A percentile compares a stretch with the other conserved stretches of the same genome.
phyloP scores from a whole-genome alignment of 371 early-diverging fungal genomes.

The Fennellomyces sp. region DNA sequence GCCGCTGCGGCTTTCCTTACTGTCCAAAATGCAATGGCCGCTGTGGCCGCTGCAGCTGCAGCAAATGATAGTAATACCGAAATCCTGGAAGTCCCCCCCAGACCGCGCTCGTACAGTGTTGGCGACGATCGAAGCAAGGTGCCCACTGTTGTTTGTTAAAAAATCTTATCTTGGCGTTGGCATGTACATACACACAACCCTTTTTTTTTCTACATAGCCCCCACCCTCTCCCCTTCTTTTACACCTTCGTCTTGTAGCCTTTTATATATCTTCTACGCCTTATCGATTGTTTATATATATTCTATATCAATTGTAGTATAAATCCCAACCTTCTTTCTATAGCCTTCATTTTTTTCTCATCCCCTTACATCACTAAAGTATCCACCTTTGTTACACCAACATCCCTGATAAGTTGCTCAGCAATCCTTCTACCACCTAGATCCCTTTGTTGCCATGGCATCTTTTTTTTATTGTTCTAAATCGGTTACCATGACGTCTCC shows the following conservation, averaged over 20 bases:
- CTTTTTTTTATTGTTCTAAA: too few species aligned
- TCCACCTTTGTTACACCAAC: not conserved
- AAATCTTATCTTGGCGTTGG: not conserved
- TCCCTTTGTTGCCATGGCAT: too few species aligned
- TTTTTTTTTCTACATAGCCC: not conserved
- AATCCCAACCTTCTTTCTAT: too few species aligned
- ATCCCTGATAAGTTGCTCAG: not conserved
- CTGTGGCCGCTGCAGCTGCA: not conserved
- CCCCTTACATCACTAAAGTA: not conserved
- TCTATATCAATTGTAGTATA: not conserved
- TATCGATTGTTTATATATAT: not conserved
- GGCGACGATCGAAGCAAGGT: constrained; percentile 9
- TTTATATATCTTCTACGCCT: not conserved
- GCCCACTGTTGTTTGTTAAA: constrained; percentile 1
- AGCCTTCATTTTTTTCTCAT: too few species aligned
- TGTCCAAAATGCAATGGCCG: constrained; percentile 1
- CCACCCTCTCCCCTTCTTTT: not conserved
- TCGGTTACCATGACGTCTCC: too few species aligned
- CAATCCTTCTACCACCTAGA: too few species aligned
- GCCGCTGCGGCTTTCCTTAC: constrained; percentile 8
- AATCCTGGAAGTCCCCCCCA: too few species aligned
- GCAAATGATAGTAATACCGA: not conserved
- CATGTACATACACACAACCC: constrained; percentile 6
- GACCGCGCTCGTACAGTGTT: constrained; percentile 11
- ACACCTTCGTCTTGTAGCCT: not conserved